Conservation (phyloP, 2,329 filamentous ascomycete genomes). For the Colletotrichum scovillei region DNA sequence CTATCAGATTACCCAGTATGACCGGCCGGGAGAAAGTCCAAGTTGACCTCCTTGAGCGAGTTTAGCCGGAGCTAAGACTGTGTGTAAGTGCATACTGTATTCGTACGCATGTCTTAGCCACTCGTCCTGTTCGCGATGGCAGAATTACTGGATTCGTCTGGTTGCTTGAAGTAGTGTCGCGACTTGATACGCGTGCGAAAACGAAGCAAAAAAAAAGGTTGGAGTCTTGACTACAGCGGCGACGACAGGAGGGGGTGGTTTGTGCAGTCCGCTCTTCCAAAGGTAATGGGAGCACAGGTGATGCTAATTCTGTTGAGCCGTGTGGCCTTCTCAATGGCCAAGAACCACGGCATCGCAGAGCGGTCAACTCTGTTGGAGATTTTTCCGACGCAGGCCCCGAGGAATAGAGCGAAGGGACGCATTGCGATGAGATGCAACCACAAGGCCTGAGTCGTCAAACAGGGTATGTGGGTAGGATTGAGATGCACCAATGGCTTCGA, state of each 20-base stretch:
- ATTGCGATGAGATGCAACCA: neutral
- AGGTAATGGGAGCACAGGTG: neutral
- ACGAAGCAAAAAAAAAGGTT: neutral
- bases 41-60: neutral
- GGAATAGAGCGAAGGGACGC: neutral
- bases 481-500: neutral
- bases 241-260: neutral
- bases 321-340: neutral
- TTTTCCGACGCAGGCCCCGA: neutral
- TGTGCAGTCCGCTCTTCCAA: neutral
- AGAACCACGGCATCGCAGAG: neutral
- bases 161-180: neutral
- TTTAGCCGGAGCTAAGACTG: neutral
- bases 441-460: neutral
- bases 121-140: neutral
- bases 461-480: neutral
- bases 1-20: conserved; percentile 17
- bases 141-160: neutral
- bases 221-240: neutral
- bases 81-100: neutral
- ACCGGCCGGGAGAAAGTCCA: neutral
- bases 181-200: neutral
- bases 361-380: neutral
- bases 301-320: neutral
- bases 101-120: conserved; percentile 30